Evolutionary conservation across 495 filamentous ascomycete species (phyloP).

Genomic region (Pyrenula massariospora): DNA sequence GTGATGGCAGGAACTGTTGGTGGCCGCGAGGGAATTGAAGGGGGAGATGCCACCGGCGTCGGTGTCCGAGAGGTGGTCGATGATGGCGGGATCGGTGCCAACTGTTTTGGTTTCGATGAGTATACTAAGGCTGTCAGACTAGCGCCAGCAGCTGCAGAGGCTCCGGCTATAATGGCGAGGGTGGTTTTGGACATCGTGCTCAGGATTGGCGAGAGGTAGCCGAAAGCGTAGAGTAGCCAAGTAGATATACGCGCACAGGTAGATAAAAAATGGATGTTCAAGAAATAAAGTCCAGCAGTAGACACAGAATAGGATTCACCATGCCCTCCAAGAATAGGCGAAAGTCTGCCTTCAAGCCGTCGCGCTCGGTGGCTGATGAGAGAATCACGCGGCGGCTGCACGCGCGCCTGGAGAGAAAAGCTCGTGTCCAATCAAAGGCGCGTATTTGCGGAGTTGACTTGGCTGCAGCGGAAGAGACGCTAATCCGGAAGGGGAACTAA

Average conservation of each 20-base stretch:
- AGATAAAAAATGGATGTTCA: too few relatives aligned
- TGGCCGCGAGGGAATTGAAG: constrained; percentile 3
- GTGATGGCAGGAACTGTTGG: constrained; percentile 9
- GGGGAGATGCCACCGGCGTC: constrained; percentile 9
- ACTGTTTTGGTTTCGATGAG: constrained; percentile 42
- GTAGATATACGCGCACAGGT: too few relatives aligned
- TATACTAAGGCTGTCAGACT: constrained; percentile 71
- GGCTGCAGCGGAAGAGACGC: too few relatives aligned
- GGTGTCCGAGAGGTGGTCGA: constrained; percentile 13
- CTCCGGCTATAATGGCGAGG: constrained; percentile 75
- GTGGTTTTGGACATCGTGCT: constrained; percentile 70
- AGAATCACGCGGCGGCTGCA: neutral
- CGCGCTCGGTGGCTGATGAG: too few relatives aligned
- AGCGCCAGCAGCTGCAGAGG: constrained; percentile 80
- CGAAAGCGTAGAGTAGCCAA: neutral
- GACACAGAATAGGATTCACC: too few relatives aligned
- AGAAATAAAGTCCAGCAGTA: neutral
- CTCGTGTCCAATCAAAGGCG: neutral
- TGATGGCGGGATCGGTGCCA: constrained; percentile 19
- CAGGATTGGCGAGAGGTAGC: neutral
- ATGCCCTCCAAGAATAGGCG: too few relatives aligned
- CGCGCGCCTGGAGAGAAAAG: neutral
- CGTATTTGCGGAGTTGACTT: neutral
- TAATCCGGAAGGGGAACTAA: too few relatives aligned
- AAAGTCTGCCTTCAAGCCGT: too few relatives aligned